Evolutionary conservation across 257 asterid species (phyloP).

Genomic region (Nicotiana sylvestris): DNA sequence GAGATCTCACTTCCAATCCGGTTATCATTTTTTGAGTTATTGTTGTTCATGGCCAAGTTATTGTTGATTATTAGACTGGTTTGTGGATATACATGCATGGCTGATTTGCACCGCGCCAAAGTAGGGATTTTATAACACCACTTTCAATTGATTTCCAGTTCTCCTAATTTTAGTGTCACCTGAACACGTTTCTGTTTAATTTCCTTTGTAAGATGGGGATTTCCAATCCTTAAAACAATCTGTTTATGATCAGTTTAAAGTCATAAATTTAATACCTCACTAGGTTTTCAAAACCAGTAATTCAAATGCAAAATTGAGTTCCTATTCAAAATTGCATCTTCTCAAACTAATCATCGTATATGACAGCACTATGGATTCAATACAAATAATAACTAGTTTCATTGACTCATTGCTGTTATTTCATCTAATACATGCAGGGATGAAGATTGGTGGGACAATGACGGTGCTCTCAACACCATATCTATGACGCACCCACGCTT

Average conservation of each 20-base stretch:
- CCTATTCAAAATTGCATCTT: neutral
- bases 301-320: neutral
- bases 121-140: neutral
- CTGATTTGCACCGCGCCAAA: neutral
- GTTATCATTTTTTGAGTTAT: neutral
- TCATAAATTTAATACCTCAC: neutral
- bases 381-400: neutral
- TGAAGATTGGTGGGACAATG: constrained; percentile 99
- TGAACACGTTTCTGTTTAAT: neutral
- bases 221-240: neutral
- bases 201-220: neutral
- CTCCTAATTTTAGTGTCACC: neutral
- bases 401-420: neutral
- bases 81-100: neutral
- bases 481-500: constrained; percentile 98
- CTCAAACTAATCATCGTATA: neutral
- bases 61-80: neutral
- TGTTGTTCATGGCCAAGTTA: neutral
- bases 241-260: neutral
- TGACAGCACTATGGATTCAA: neutral
- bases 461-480: constrained; percentile 94
- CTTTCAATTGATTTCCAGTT: neutral
- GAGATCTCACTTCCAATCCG: neutral
- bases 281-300: neutral
- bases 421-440: constrained; percentile 46